Conservation (phyloP, 2,329 filamentous ascomycete genomes). For the Fusarium incarnatum region DNA sequence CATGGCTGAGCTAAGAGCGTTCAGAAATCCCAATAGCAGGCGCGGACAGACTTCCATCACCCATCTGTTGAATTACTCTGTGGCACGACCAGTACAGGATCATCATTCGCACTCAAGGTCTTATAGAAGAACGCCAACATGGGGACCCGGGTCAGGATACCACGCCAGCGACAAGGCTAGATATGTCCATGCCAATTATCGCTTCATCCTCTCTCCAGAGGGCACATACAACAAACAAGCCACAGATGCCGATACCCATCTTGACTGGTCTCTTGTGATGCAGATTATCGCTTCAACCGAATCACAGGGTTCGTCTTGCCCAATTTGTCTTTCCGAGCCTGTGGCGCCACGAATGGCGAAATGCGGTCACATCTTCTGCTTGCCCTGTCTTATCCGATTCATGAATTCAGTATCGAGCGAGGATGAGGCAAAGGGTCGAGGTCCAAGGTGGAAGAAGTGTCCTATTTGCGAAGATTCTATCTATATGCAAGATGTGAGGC, state of each 20-base stretch:
- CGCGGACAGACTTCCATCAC: constrained; percentile 97
- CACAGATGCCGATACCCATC: constrained; percentile 84
- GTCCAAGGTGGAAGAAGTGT: constrained; percentile 89
- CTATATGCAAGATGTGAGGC: constrained; percentile 89
- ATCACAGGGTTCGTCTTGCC: constrained; percentile 89
- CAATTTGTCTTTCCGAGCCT: constrained; percentile 92
- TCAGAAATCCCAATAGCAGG: constrained; percentile 71
- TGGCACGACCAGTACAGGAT: constrained; percentile 77
- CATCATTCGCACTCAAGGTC: constrained; percentile 65
- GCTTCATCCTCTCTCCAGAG: constrained; percentile 90
- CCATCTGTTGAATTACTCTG: constrained; percentile 91
- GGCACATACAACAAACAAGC: constrained; percentile 84
- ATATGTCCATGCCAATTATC: constrained; percentile 94
- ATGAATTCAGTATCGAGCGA: constrained; percentile 86
- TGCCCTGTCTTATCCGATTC: constrained; percentile 92
- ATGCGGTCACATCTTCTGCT: constrained; percentile 96
- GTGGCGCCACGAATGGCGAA: constrained; percentile 96
- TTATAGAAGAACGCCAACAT: constrained; percentile 78
- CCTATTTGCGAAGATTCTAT: constrained; percentile 95
- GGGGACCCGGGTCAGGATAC: constrained; percentile 88
- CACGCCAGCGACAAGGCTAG: constrained; percentile 91
- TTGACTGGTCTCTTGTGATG: constrained; percentile 91
- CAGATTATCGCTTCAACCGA: constrained; percentile 92
- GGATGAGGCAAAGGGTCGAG: constrained; percentile 76
- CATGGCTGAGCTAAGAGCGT: constrained; percentile 79